Evolutionary conservation across 805 yeast genomes (phyloP), one percentile per base, ranked within the genome.

Genomic region (Saccharomyces mikatae): DNA sequence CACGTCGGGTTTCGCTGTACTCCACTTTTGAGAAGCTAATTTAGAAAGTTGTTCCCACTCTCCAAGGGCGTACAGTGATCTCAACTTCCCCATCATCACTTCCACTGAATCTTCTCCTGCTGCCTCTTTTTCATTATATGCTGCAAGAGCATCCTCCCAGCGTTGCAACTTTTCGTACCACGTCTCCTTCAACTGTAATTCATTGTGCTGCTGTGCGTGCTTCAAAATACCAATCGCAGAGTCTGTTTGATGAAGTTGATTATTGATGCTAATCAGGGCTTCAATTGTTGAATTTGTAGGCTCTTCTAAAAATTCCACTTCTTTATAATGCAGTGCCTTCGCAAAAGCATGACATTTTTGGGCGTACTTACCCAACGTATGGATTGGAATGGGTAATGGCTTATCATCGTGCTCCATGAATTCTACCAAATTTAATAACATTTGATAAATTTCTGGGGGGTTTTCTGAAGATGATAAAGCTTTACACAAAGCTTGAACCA

Each of bases 351-450:
- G 99, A 59, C 97, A 89, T 57, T 94, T 78, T 65, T 89, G 96
- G 2, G 98, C 97, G 66, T 90, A 92, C 61, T 85, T 89, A 2
- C 97, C 96, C 56, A 94, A 74, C 0, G 95, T 87, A 3, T 91
- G 82, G n/a, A 88, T 87, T 32, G 95, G 86, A 47, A 94, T 87
- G 0, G 97, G 97, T 55, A 94, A 76, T 0, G 97, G 87, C 63
- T 90, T 91, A 61, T 90, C 97, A 69, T 92, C 97, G 63, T 92
- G 98, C 66, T 94, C 99, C 94, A 94, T 86, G 65, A 87, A 94
- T 69, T 94, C 99, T 0, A 96, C 96, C 54, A 94, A 74, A 59
- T 92, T 91, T 60, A 94, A 75, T 56, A 94, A 75, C 1, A 90
- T 86, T 66, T 94, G 98, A 63, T 90, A 86, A 48, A 94, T 91